phyloP scores from a whole-genome alignment of 805 yeast genomes.

The Candida insectorum region DNA sequence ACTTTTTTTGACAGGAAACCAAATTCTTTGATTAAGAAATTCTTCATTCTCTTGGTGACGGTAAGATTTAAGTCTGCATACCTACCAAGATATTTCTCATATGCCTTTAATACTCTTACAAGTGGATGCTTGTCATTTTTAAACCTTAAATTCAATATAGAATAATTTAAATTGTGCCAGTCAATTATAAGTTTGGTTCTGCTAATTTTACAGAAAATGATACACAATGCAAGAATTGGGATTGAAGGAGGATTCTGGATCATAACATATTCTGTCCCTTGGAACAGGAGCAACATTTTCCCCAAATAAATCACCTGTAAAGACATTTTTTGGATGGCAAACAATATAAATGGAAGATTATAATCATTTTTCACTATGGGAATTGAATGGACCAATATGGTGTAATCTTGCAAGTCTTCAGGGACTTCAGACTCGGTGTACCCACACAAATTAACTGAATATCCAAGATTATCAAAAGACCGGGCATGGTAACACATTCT shows the following conservation, averaged over 20 bases:
- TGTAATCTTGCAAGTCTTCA: slow-evolving; percentile 46
- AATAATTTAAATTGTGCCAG: slow-evolving; percentile 94
- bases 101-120: slow-evolving; percentile 54
- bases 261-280: slow-evolving; percentile 65
- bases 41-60: slow-evolving; percentile 74
- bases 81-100: slow-evolving; percentile 62
- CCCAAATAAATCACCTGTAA: slow-evolving; percentile 51
- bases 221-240: slow-evolving; percentile 69
- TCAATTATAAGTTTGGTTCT: slow-evolving; percentile 72
- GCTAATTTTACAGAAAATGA: slow-evolving; percentile 48
- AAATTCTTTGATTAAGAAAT: slow-evolving; percentile 55
- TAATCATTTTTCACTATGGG: slow-evolving; percentile 34
- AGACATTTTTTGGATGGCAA: slow-evolving; percentile 57
- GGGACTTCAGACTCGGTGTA: slow-evolving; percentile 63
- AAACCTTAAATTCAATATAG: slow-evolving; percentile 70
- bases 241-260: slow-evolving; percentile 92
- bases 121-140: slow-evolving; percentile 53
- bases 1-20: slow-evolving; percentile 45
- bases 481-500: slow-evolving; percentile 88
- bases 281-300: slow-evolving; percentile 45
- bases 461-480: slow-evolving; percentile 67
- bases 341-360: slow-evolving; percentile 51
- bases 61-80: slow-evolving; percentile 72
- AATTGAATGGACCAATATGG: slow-evolving; percentile 51
- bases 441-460: slow-evolving; percentile 81